Percentiles rank a stretch among this genome's conserved stretches.
Evolutionary conservation across 2,329 filamentous ascomycete species (phyloP).

Genomic region (Xylariaceae sp.): DNA sequence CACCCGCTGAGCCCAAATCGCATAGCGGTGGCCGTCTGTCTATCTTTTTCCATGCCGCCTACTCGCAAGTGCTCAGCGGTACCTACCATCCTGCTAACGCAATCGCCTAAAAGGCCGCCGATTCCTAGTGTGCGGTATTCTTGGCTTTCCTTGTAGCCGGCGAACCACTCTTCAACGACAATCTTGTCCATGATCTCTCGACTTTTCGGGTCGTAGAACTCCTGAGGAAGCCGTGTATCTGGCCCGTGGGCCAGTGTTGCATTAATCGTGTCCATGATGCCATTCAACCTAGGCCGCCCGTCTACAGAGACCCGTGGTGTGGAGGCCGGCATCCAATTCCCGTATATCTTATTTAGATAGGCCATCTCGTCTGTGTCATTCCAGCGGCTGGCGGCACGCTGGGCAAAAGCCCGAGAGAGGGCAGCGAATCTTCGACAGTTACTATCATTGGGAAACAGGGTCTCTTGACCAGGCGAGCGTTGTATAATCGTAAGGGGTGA

Average conservation of each 20-base stretch:
- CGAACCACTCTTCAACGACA: conserved; percentile 86
- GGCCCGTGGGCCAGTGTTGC: conserved; percentile 79
- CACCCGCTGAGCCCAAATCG: conserved; percentile 79
- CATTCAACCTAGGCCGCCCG: conserved; percentile 73
- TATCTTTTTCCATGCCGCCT: conserved; percentile 47
- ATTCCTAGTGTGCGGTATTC: conserved; percentile 91
- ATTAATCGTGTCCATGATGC: conserved; percentile 93
- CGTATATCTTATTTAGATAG: conserved; percentile 70
- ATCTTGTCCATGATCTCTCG: conserved; percentile 67
- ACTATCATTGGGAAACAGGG: conserved; percentile 71
- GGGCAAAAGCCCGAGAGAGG: conserved; percentile 63
- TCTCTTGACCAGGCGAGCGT: conserved; percentile 64
- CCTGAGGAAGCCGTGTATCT: conserved; percentile 68
- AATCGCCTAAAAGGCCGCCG: conserved; percentile 75
- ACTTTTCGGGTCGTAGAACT: conserved; percentile 78
- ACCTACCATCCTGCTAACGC: conserved; percentile 69
- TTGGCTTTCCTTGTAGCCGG: conserved; percentile 72
- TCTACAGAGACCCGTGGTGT: conserved; percentile 71
- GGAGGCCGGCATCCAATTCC: conserved; percentile 77
- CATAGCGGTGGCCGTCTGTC: conserved; percentile 41
- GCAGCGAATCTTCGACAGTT: conserved; percentile 68
- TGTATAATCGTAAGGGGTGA: conserved; percentile 60
- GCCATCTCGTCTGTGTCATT: conserved; percentile 74
- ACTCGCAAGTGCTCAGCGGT: conserved; percentile 54
- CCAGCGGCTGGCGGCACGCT: conserved; percentile 66